phyloP scores from a whole-genome alignment of 495 filamentous ascomycete species.

The Amorphotheca resinae region DNA sequence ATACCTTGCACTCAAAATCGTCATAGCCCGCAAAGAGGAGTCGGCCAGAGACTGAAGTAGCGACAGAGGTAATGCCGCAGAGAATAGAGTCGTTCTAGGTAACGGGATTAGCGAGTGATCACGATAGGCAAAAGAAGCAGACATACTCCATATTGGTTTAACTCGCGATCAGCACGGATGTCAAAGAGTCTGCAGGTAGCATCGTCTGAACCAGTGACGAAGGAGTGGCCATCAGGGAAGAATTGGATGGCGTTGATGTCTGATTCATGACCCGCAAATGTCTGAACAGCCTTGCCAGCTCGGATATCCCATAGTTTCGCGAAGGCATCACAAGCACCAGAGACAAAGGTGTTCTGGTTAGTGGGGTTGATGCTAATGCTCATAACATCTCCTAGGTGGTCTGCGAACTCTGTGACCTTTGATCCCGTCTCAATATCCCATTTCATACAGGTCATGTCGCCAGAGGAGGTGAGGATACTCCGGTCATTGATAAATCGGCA shows the following conservation, averaged over 20 bases:
- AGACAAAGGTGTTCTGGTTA: conserved; percentile 97
- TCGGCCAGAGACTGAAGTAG: conserved; percentile 92
- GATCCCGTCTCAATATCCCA: conserved; percentile 98
- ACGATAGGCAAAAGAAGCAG: background rate
- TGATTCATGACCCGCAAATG: conserved; percentile 95
- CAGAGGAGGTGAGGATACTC: conserved; percentile 92
- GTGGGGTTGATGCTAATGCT: conserved; percentile 99
- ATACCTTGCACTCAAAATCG: conserved; percentile 99
- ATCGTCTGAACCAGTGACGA: conserved; percentile 96
- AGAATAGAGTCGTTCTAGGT: conserved; percentile 86
- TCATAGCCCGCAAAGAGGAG: conserved; percentile 96
- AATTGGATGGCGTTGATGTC: conserved; percentile 99
- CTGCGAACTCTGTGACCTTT: conserved; percentile 96
- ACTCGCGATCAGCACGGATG: conserved; percentile 89
- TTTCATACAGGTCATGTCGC: conserved; percentile 99
- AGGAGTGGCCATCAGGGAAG: conserved; percentile 97
- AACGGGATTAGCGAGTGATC: conserved; percentile 9
- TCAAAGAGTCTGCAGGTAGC: conserved; percentile 96
- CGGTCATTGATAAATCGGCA: conserved; percentile 98
- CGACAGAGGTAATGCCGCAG: conserved; percentile 96
- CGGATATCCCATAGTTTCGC: conserved; percentile 99
- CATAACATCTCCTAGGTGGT: conserved; percentile 98
- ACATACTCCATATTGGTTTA: conserved; percentile 91
- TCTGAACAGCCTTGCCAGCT: conserved; percentile 95
- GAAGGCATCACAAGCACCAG: conserved; percentile 95